A percentile compares a stretch with the other conserved stretches of the same genome.
These are phyloP conservation scores for Fusarium scirpi DNA, from an alignment of 2,329 filamentous ascomycete species.

Conservation along the genomic window DNA sequence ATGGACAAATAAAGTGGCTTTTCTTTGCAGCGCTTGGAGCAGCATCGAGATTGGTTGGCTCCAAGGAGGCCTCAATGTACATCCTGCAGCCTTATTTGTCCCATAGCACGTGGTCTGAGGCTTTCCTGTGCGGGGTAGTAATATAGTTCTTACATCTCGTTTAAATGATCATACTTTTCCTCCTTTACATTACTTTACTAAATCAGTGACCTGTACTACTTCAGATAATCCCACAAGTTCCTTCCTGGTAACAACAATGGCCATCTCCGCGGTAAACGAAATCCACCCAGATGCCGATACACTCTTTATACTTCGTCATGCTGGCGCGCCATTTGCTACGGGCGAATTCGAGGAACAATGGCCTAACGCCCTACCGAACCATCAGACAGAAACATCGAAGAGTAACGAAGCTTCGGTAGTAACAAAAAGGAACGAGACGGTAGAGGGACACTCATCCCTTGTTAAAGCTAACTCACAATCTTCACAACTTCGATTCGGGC, in stretches of 20 bases:
- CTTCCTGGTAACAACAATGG: neutral
- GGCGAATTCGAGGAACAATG: neutral
- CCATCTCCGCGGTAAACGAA: neutral
- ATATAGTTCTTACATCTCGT: neutral
- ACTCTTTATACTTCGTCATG: neutral
- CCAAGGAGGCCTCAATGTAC: neutral
- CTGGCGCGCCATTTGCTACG: neutral
- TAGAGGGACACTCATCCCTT: fast-evolving
- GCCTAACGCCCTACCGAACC: neutral
- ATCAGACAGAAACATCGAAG: neutral
- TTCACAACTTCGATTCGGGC: neutral
- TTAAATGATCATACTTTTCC: neutral
- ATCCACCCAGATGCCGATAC: neutral
- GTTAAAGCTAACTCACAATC: neutral
- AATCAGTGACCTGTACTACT: too few relatives aligned
- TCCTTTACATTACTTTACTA: neutral
- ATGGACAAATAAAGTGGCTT: too few relatives aligned
- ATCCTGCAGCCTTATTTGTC: neutral
- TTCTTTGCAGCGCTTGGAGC: neutral
- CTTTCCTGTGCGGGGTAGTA: neutral
- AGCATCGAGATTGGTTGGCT: neutral
- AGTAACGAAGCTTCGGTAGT: neutral
- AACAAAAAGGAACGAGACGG: fast-evolving
- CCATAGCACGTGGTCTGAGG: neutral
- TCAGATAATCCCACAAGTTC: too few relatives aligned